phyloP scores from a whole-genome alignment of 257 asterid genomes.

The Solanum virginianum region DNA sequence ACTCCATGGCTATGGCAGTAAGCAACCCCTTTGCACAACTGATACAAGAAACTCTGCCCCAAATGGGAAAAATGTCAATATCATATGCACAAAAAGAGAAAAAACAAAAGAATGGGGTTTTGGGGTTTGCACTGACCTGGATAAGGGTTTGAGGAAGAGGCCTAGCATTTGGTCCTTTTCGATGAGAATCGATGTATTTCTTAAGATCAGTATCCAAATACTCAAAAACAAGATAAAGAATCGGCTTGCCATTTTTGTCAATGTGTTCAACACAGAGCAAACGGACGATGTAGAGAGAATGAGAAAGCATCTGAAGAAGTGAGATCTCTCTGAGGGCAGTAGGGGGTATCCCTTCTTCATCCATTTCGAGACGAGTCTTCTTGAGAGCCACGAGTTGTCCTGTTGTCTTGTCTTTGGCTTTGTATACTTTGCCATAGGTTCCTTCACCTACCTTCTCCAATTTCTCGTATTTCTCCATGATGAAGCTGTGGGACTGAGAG shows the following conservation, averaged over 20 bases:
- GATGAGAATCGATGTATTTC: constrained; percentile 73
- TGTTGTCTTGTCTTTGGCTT: constrained; percentile 79
- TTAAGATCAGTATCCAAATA: constrained; percentile 88
- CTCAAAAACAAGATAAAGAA: constrained; percentile 85
- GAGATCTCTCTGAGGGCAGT: constrained; percentile 91
- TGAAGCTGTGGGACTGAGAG: neutral
- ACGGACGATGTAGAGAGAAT: constrained; percentile 78
- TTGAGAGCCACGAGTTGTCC: constrained; percentile 90
- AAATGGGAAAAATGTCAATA: neutral
- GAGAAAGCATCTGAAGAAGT: constrained; percentile 95
- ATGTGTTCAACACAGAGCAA: constrained; percentile 82
- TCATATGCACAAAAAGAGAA: neutral
- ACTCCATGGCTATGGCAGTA: constrained; percentile 97
- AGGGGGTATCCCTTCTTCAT: constrained; percentile 93
- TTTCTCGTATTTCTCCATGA: constrained; percentile 69
- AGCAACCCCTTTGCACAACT: constrained; percentile 83
- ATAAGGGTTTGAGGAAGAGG: constrained; percentile 50
- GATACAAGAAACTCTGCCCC: constrained; percentile 50
- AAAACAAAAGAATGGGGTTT: neutral
- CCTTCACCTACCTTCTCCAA: constrained; percentile 97
- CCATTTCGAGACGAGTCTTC: constrained; percentile 96
- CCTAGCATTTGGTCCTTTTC: constrained; percentile 71
- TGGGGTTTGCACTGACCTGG: constrained; percentile 2
- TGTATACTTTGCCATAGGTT: constrained; percentile 94
- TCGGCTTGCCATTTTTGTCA: constrained; percentile 79